Conservation (phyloP, 345 rosid genomes). For the Eucalyptus fibrosa region DNA sequence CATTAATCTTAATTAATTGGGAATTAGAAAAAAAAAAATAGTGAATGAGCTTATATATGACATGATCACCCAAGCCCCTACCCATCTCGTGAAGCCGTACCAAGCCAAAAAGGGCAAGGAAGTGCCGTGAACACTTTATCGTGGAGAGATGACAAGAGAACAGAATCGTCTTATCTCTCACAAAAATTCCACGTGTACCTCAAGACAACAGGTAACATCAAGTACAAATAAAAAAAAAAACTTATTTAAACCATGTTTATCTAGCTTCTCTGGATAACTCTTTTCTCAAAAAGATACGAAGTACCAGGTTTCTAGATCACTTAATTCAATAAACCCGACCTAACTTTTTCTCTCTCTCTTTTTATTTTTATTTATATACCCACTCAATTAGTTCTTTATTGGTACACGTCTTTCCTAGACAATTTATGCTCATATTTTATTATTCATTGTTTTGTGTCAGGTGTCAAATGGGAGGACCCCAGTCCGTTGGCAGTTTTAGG, state of each 20-base stretch:
- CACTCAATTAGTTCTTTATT: neutral
- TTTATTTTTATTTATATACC: neutral
- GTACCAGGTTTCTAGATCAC: neutral
- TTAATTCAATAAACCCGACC: neutral
- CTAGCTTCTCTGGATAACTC: neutral
- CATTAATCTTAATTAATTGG: neutral
- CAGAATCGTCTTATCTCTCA: neutral
- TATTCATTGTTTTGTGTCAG: neutral
- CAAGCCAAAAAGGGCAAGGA: neutral
- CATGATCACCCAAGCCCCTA: neutral
- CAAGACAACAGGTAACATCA: neutral
- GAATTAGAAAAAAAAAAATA: neutral
- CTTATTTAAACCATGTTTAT: neutral
- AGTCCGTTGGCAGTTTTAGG: neutral
- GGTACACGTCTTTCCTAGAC: neutral
- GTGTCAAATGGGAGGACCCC: neutral
- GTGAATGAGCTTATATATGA: neutral
- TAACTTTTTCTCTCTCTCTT: neutral
- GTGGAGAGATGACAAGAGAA: neutral
- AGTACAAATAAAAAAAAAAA: neutral
- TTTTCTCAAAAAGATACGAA: neutral
- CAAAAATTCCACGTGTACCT: neutral
- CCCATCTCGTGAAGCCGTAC: neutral
- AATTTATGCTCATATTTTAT: neutral
- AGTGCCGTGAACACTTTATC: neutral